Evolutionary conservation across 495 filamentous ascomycete genomes (phyloP), one percentile per base, ranked within the genome.

Genomic region (Jackrogersella minutella): DNA sequence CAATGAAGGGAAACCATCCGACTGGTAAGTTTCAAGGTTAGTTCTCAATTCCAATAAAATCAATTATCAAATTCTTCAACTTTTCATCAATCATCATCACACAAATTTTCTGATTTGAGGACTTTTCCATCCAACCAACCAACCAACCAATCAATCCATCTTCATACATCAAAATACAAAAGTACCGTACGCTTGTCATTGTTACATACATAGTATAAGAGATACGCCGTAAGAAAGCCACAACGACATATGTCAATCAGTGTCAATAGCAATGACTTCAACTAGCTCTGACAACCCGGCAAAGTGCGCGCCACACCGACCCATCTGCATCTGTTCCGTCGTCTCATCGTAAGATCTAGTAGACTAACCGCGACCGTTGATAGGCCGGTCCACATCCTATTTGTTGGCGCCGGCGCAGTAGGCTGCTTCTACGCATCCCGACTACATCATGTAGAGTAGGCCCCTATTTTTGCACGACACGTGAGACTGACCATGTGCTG

Each of bases 361-460:
- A 34, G 31, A 54, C 41, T 64, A 44, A 43, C 44, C 14, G 2
- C 40, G 3, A 16, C 21, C 34, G n/a, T 19, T 39, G 10, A 21
- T 31, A 82, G 80, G 33, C 79, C 81, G 17, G 73, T 79, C n/a
- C 74, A 83, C 49, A 75, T 86, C 60, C 76, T 86, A 60, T 82
- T 87, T 56, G 80, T 86, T 51, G 85, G 85, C 58, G 84, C 84
- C 16, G 85, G 85, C 39, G 85, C 85, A 44, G 83, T 87, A 16
- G 85, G 85, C 26, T 84, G 82, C 57, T 86, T 87, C 75, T 87
- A 86, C 60, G 85, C 82, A 19, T 85, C 83, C 11, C 75, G 85
- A 30, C 71, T 86, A 33, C 82, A 85, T 62, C 77, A 80, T 63
- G 81, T 80, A 70, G 65, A 79, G 26, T 41, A 65, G 33, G 55